These are phyloP conservation scores for Lupinus albus DNA, from an alignment of 306 rosid species.

Conservation along the genomic window DNA sequence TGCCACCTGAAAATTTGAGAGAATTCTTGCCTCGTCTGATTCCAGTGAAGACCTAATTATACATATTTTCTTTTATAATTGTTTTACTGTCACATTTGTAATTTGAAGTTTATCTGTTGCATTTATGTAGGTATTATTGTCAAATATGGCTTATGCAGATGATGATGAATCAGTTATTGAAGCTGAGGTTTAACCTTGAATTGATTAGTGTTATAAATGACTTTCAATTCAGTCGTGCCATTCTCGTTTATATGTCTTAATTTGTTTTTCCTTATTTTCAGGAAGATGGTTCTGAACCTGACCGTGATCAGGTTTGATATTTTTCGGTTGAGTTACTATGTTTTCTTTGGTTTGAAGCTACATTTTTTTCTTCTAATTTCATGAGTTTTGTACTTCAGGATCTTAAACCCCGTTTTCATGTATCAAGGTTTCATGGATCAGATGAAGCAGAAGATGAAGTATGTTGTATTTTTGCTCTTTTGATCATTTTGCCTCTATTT, in stretches of 20 bases:
- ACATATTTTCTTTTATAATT: slow-evolving; percentile 33
- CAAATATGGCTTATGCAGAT: slow-evolving; percentile 98
- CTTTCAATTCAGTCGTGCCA: slow-evolving; percentile 35
- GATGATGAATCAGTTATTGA: slow-evolving; percentile 93
- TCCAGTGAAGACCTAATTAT: slow-evolving; percentile 62
- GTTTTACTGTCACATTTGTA: slow-evolving; percentile 22
- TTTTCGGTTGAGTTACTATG: slow-evolving; percentile 34
- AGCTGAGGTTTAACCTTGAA: slow-evolving; percentile 74
- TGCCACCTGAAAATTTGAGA: slow-evolving; percentile 82
- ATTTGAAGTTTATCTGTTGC: slow-evolving; percentile 35
- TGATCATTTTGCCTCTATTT: slow-evolving; percentile 41
- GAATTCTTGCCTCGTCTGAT: slow-evolving; percentile 93
- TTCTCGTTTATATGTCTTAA: slow-evolving; percentile 42
- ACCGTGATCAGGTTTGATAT: slow-evolving; percentile 89
- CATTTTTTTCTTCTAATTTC: slow-evolving; percentile 27
- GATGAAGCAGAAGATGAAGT: slow-evolving; percentile 88
- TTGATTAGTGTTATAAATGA: slow-evolving; percentile 39
- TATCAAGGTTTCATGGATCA: slow-evolving; percentile 92
- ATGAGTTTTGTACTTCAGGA: slow-evolving; percentile 56
- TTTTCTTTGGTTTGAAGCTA: slow-evolving; percentile 29
- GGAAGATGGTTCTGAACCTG: slow-evolving; percentile 98
- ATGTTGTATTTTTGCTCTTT: slow-evolving; percentile 42
- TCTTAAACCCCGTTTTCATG: slow-evolving; percentile 97
- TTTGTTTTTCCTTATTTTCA: slow-evolving; percentile 42
- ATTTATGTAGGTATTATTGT: slow-evolving; percentile 68